Percentiles rank a stretch among this genome's conserved stretches.
These are phyloP conservation scores for Dryadomyces quercivorus DNA, from an alignment of 2,329 filamentous ascomycete species.

Conservation along the genomic window DNA sequence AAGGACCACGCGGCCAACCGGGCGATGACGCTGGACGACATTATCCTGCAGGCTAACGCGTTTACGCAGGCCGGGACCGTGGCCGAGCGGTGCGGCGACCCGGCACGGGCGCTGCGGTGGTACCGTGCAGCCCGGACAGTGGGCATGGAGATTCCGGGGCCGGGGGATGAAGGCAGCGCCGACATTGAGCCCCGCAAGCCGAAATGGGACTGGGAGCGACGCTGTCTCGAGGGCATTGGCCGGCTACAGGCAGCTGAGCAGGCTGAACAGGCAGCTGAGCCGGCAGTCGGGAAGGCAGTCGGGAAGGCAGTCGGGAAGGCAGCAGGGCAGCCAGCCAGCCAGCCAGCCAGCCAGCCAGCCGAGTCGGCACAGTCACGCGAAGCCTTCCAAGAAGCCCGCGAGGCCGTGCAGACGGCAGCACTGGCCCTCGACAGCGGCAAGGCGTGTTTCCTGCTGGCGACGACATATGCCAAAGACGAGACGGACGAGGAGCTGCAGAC, in stretches of 20 bases:
- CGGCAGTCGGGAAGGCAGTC: no score
- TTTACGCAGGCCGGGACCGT: constrained; percentile 24
- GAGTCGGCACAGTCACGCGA: no score
- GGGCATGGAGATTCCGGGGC: not conserved
- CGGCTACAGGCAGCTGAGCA: constrained; percentile 14
- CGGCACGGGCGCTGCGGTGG: constrained; percentile 17
- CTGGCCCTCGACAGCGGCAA: constrained; percentile 19
- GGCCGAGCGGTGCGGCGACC: constrained; percentile 11
- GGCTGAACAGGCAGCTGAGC: no score
- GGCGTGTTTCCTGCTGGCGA: constrained; percentile 17
- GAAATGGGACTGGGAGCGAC: constrained; percentile 24
- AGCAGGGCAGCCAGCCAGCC: not conserved
- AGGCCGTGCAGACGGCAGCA: constrained; percentile 17
- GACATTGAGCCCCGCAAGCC: constrained; percentile 1
- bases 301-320: no score
- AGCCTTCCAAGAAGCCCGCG: constrained; percentile 5
- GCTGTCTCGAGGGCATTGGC: constrained; percentile 19
- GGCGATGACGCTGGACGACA: not conserved
- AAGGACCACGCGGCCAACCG: not conserved
- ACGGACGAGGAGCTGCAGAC: constrained; percentile 4
- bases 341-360: no score
- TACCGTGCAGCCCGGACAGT: constrained; percentile 9
- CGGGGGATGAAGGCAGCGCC: not conserved
- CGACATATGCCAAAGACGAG: constrained; percentile 16
- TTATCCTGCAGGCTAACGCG: constrained; percentile 18